Conservation (phyloP, 805 yeast species). For the Yamadazyma nakazawae region DNA sequence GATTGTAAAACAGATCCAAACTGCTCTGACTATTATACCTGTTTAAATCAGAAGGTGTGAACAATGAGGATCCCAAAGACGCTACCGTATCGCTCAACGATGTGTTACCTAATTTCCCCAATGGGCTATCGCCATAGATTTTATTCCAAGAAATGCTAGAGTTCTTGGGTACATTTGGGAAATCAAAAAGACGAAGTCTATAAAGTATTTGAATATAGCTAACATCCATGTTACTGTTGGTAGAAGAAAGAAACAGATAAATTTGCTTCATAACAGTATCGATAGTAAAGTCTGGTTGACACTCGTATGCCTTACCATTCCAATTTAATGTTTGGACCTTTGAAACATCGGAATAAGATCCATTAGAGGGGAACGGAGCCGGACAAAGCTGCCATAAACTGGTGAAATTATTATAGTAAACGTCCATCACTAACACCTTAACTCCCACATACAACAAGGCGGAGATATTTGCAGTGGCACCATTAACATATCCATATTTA, state of each 20-base stretch:
- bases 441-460: constrained; percentile 43
- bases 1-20: constrained; percentile 19
- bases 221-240: constrained; percentile 35
- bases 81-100: constrained; percentile 25
- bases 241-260: constrained; percentile 16
- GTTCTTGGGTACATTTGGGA: constrained; percentile 5
- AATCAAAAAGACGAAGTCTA: constrained; percentile 7
- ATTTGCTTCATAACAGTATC: constrained; percentile 21
- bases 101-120: constrained; percentile 23
- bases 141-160: constrained; percentile 6
- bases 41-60: constrained; percentile 25
- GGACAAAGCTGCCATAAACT: constrained; percentile 56
- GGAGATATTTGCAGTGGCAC: constrained; percentile 16
- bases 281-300: constrained; percentile 28
- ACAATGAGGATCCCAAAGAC: constrained; percentile 19
- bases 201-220: constrained; percentile 28
- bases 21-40: constrained; percentile 5
- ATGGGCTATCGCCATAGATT: constrained; percentile 6
- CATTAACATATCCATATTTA: constrained; percentile 24
- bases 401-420: constrained; percentile 51
- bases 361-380: constrained; percentile 33
- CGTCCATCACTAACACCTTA: constrained; percentile 47
- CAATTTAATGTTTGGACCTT: constrained; percentile 20
- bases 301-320: constrained; percentile 23
- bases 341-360: constrained; percentile 11